Conservation (phyloP, 768 basidiomycete genomes). For the Tricholoma sp. region DNA sequence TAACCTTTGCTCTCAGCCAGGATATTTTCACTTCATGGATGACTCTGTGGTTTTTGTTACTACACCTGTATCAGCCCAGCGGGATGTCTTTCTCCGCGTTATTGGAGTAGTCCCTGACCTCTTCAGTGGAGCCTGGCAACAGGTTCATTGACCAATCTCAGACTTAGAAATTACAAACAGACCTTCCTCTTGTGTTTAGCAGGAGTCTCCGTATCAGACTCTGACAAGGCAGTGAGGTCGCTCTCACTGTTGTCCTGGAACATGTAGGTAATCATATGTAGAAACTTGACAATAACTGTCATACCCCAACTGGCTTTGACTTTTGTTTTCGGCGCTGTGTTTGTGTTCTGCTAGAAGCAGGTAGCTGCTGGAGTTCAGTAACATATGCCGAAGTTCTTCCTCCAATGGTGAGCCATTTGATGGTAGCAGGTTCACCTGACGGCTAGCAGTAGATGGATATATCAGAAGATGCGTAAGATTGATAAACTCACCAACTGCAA, state of each 20-base stretch:
- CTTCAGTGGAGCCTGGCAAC: not conserved
- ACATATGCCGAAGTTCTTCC: conserved; percentile 76
- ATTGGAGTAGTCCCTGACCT: not conserved
- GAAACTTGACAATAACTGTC: not conserved
- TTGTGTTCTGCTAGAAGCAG: conserved; percentile 6
- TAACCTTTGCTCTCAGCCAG: not conserved
- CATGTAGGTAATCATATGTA: not conserved
- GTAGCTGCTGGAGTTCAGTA: conserved; percentile 48
- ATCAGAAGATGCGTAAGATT: not conserved
- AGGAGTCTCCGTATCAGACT: conserved; percentile 13
- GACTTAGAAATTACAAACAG: not conserved
- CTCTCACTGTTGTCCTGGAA: conserved; percentile 12
- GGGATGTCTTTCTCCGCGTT: not conserved
- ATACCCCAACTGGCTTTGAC: not conserved
- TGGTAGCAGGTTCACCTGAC: conserved; percentile 62
- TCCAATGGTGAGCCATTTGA: conserved; percentile 71
- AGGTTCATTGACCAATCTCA: not conserved
- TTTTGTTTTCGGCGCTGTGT: not conserved
- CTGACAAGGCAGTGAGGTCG: conserved; percentile 17
- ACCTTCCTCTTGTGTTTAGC: conserved; percentile 7
- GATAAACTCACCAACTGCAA: conserved; percentile 42
- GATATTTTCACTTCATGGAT: not conserved
- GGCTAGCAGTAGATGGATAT: conserved; percentile 38
- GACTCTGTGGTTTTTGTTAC: not conserved
- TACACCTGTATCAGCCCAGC: not conserved